Base-by-base conservation (phyloP, 768 basidiomycete species). In the Amanita brunnescens region DNA sequence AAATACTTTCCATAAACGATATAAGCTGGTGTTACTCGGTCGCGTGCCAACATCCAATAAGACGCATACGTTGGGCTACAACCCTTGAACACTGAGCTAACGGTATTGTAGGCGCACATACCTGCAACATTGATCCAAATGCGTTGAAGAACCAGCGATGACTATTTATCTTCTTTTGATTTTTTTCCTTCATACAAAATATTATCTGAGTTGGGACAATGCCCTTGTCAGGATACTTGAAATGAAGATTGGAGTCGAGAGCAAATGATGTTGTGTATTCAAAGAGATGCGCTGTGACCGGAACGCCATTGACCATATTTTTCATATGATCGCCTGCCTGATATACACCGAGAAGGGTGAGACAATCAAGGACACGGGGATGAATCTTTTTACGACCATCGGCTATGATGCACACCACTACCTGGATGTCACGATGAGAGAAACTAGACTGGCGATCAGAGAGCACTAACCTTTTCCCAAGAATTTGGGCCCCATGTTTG, bases 141-240 rank as follows among this genome's bases (percentile, higher is more conserved):
- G 91, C 94, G 62, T 96, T 97, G 68, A 98, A 96, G 67, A 94
- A 95, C 94, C 94, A 97, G 43, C 94, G 75, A 60, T 96, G 93
- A 42, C 87, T 90, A 64, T 96, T 97, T 62, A 97, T 94, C 71
- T 97, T 96, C 74, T 94, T 93, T 63, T 91, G 86, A 63, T 95
- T 97, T 72, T 82, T 88, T 71, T 94, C 92, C 71, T 91, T 90
- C 72, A 89, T 76, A 62, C 85, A 88, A 62, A 90, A 90, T 29
- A 98, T 83, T 44, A 90, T 92, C 63, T 94, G 95, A n/a, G 87
- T 91, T 1, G 92, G 93, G 10, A 92, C 86, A 37, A 94, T 88
- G 2, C 92, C 92, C 65, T 91, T 92, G 63, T 93, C 92, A 0
- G 91, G 88, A 57, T 89, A 91, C 62, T 79, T 81, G 70, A 92